Evolutionary conservation across 108 stramenopile genomes (phyloP), one percentile per base, ranked within the genome.

Genomic region (Conticribra guillardii): DNA sequence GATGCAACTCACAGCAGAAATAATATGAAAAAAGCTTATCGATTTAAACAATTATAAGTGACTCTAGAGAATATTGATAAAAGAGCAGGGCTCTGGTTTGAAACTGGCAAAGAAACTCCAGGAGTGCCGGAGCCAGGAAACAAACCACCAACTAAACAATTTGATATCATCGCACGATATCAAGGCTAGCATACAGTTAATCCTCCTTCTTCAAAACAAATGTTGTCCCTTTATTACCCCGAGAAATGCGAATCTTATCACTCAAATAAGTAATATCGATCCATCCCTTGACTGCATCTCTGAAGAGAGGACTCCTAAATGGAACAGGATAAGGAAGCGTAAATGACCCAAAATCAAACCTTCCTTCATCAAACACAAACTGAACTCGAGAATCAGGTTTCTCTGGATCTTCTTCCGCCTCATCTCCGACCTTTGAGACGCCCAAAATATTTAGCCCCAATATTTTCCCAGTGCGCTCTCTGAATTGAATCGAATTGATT

Each of bases 151-250:
- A 41, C 5, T 9, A 41, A 32, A 28, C 11, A 2, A 5, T n/a
- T 28, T 31, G 31, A 32, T 57, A 3, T n/a, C 3, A 8, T 2
- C 14, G 28, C 28, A 23, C 14, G 29, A 28, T n/a, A 30, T 30
- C 24, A 15, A 1, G 27, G 24, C 1, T 17, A 1, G 1, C 2
- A 19, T 17, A 30, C 3, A 31, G 7, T 21, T 49, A 68, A 19
- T 60, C 66, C 54, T 89, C 89, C 66, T 93, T 93, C 52, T 86
- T 60, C 53, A 93, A 64, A 55, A 93, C 78, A 73, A 93, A 93
- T n/a, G 92, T 93, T 3, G 89, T 93, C 1, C 92, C 92, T 48
- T 93, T 93, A 72, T 95, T 95, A 22, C 93, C 93, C 59, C 87
- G 29, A 14, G 88, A 87, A 54, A 95, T 91, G 16, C 94, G 84